Evolutionary conservation across 768 basidiomycete genomes (phyloP), one percentile per base, ranked within the genome.

Genomic region (Lactarius vividus): DNA sequence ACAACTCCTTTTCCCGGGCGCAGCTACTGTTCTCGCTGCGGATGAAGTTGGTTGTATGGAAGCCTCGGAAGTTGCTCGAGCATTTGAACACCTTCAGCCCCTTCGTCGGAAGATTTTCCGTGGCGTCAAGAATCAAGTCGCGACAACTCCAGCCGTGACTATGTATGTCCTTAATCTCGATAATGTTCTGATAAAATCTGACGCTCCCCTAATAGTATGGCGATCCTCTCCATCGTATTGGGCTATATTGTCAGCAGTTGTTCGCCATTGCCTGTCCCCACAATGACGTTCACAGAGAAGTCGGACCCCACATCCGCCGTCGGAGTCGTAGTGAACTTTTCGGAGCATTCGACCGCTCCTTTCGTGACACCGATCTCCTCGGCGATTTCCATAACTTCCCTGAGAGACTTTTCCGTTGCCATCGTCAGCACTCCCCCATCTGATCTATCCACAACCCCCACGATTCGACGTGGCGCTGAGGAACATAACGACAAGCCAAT

Each of bases 211-310:
- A 55, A n/a, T 68, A 91, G 89, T 57, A 82, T 91, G 66, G 87
- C 88, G 0, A 74, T 91, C 57, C 76, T 91, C 69, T 88, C 88
- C 44, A 78, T 91, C 44, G 79, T 91, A n/a, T 77, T 89, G 33
- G 79, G 87, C 75, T 86, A 74, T 71, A 53, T 71, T 13, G 79
- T 84, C 73, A 85, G 64, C 62, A 56, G 61, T n/a, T 63, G 33
- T 29, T 40, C 56, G 39, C 64, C 59, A 9, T 20, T 66, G 26
- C 84, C 67, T 80, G 82, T 10, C 72, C 79, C 77, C 74, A 9
- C 72, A 0, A 57, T 74, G 31, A 74, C 74, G 37, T 70, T 76
- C 23, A 62, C 68, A n/a, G 60, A 62, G 60, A 64, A 68, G n/a
- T 28, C n/a, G 15, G 59, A 58, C 39, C 46, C 62, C 16, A 59